Conservation (phyloP, 1,139 yeast genomes). For the Williopsis jadinii region DNA sequence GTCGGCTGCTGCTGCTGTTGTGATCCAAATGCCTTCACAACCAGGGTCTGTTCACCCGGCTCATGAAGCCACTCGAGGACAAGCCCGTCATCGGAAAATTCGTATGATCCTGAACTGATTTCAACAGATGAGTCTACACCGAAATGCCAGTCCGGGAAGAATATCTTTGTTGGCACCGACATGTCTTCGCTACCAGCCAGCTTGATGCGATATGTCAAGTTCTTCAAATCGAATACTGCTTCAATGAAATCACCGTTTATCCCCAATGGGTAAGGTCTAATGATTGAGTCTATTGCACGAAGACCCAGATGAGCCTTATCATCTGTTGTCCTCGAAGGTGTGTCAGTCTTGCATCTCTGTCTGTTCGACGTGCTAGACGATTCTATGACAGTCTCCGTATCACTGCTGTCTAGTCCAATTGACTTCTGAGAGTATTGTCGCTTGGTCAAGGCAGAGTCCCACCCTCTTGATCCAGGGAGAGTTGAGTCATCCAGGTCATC, state of each 20-base stretch:
- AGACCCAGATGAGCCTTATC: constrained; percentile 38
- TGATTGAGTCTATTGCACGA: constrained; percentile 61
- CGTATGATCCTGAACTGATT: constrained; percentile 48
- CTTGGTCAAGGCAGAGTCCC: background rate
- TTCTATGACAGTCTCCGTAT: constrained; percentile 1
- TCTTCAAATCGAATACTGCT: constrained; percentile 49
- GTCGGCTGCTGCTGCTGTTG: too few relatives aligned
- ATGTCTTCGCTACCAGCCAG: constrained; percentile 28
- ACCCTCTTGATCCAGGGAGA: background rate
- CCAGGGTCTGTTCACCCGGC: constrained; percentile 29
- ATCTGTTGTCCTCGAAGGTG: background rate
- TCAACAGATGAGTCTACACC: constrained; percentile 32
- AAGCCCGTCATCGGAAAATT: constrained; percentile 37
- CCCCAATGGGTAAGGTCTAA: constrained; percentile 66
- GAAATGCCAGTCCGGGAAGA: constrained; percentile 67
- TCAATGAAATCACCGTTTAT: constrained; percentile 44
- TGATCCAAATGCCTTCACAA: constrained; percentile 10
- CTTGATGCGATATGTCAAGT: constrained; percentile 40
- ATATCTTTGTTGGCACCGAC: constrained; percentile 47
- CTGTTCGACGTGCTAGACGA: constrained; percentile 1
- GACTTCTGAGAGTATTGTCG: background rate
- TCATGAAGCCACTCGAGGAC: constrained; percentile 68
- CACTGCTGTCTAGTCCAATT: background rate
- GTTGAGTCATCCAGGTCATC: constrained; percentile 29
- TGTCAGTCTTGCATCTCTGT: background rate